Percentiles rank a stretch among this genome's conserved stretches.
Conservation (phyloP, 148 eudicot species). For the Camellia lanceoleosa region DNA sequence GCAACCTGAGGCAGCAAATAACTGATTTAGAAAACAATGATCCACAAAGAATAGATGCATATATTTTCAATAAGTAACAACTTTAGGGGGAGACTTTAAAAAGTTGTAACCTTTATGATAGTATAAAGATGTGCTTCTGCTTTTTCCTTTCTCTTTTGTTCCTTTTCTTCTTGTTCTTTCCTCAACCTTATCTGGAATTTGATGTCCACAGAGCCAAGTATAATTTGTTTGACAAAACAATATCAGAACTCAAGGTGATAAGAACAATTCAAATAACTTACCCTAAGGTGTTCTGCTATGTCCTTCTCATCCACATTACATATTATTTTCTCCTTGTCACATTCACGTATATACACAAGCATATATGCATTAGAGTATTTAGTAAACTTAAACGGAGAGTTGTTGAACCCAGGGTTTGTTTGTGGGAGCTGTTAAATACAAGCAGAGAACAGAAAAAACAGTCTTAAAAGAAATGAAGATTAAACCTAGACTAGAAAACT, state of each 20-base stretch:
- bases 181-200: constrained; percentile 60
- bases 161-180: constrained; percentile 83
- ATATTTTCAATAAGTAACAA: not conserved
- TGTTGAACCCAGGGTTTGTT: constrained; percentile 52
- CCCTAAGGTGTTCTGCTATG: constrained; percentile 88
- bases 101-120: constrained; percentile 64
- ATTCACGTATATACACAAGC: constrained; percentile 88
- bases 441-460: constrained; percentile 9
- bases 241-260: not conserved
- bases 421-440: constrained; percentile 54
- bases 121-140: constrained; percentile 89
- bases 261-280: constrained; percentile 23
- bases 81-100: too few species aligned
- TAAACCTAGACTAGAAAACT: not conserved
- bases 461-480: not conserved
- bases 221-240: not conserved
- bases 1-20: constrained; percentile 54
- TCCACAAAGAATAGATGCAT: not conserved
- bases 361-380: constrained; percentile 91
- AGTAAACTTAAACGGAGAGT: constrained; percentile 75
- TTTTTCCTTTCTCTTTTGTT: constrained; percentile 68
- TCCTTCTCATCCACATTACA: constrained; percentile 89
- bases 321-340: constrained; percentile 82
- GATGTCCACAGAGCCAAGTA: not conserved
- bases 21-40: not conserved